Conservation (phyloP, 2,329 filamentous ascomycete genomes). For the Fusarium verticillioides region DNA sequence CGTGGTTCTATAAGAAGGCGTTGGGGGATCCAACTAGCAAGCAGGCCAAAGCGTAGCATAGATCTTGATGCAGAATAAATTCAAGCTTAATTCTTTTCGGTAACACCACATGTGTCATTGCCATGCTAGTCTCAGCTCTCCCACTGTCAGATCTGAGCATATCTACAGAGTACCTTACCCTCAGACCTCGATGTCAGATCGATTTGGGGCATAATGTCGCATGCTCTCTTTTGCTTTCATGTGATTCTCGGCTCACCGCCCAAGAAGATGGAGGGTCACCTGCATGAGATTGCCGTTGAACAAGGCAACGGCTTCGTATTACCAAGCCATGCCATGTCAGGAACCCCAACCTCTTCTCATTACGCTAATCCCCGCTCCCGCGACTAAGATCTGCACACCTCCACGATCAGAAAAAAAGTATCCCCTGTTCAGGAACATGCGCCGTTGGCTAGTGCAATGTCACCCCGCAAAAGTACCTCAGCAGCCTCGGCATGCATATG, state of each 20-base stretch:
- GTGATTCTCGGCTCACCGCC: slow-evolving; percentile 9
- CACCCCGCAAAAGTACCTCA: slow-evolving; percentile 30
- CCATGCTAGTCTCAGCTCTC: background rate
- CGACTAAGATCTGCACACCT: slow-evolving; percentile 22
- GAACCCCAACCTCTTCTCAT: slow-evolving; percentile 1
- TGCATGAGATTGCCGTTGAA: background rate
- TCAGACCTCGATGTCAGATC: background rate
- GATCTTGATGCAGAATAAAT: slow-evolving; percentile 7
- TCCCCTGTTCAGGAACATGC: slow-evolving; percentile 31
- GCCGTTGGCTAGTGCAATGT: slow-evolving; percentile 13
- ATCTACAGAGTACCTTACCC: background rate
- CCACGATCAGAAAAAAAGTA: slow-evolving; percentile 6
- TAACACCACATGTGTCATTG: background rate
- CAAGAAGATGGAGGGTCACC: background rate
- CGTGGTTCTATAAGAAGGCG: slow-evolving; percentile 65
- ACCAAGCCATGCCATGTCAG: background rate
- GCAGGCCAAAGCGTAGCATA: slow-evolving; percentile 29
- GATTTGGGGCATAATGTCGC: background rate
- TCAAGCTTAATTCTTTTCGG: slow-evolving; percentile 27
- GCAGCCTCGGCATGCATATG: slow-evolving; percentile 45
- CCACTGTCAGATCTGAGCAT: background rate
- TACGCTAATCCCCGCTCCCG: slow-evolving; percentile 15
- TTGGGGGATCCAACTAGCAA: slow-evolving; percentile 39
- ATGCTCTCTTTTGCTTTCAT: background rate
- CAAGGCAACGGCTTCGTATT: slow-evolving; percentile 9